Percentiles rank a stretch among this genome's conserved stretches.
Evolutionary conservation across 2,329 filamentous ascomycete species (phyloP).

Genomic region (Diaporthe sp.): DNA sequence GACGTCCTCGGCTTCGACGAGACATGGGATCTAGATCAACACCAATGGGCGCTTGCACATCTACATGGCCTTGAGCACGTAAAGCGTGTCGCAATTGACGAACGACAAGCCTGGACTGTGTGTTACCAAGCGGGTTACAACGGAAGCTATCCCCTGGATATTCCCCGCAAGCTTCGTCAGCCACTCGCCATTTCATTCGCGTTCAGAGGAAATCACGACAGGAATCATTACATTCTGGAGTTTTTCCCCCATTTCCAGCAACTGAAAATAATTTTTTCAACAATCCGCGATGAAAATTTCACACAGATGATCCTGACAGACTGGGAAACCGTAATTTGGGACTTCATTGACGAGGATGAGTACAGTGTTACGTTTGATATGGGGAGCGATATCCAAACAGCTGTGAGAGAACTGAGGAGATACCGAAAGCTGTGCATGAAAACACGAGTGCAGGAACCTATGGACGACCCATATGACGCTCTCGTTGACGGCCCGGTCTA

Average conservation of each 20-base stretch:
- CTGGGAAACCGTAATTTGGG: too few relatives aligned
- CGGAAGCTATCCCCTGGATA: fast-evolving
- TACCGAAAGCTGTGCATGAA: not conserved
- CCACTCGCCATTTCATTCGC: not conserved
- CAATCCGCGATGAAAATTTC: too few relatives aligned
- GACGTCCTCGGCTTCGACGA: not conserved
- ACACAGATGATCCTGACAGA: too few relatives aligned
- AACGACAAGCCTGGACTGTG: not conserved
- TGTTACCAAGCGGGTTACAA: not conserved
- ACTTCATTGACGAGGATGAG: too few relatives aligned
- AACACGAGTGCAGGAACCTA: too few relatives aligned
- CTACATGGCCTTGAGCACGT: not conserved
- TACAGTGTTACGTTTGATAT: not conserved
- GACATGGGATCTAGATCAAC: not conserved
- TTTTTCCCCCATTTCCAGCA: not conserved
- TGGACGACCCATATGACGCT: too few relatives aligned
- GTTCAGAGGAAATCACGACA: not conserved
- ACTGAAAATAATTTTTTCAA: not conserved
- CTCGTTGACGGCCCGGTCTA: not conserved
- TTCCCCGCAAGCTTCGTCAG: not conserved
- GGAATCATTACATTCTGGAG: not conserved
- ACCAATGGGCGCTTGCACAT: not conserved
- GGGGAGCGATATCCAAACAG: not conserved
- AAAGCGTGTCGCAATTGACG: not conserved
- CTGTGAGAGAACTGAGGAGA: not conserved